A percentile compares a stretch with the other conserved stretches of the same genome.
phyloP scores from a whole-genome alignment of 805 yeast species.

The Priceomyces castillae region DNA sequence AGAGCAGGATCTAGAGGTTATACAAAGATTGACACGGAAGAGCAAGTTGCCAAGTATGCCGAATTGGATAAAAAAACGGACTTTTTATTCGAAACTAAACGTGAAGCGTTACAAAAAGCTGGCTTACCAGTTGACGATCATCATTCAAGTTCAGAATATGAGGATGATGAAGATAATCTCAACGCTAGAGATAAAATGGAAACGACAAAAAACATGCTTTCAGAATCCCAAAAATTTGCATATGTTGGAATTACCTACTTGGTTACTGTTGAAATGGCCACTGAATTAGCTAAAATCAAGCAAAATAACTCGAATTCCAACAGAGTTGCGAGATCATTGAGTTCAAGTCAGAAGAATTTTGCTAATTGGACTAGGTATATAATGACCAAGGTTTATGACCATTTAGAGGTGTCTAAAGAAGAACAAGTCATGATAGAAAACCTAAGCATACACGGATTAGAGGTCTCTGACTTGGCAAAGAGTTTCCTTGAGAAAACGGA shows the following conservation, averaged over 20 bases:
- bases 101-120: slow-evolving; percentile 19
- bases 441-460: slow-evolving; percentile 79
- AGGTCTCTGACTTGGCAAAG: slow-evolving; percentile 64
- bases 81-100: slow-evolving; percentile 36
- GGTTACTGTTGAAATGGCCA: slow-evolving; percentile 75
- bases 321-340: slow-evolving; percentile 57
- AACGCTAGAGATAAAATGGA: slow-evolving; percentile 65
- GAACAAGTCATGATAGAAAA: slow-evolving; percentile 87
- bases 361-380: slow-evolving; percentile 82
- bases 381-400: slow-evolving; percentile 70
- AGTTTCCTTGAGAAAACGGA: slow-evolving; percentile 42
- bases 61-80: slow-evolving; percentile 52
- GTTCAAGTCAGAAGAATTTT: slow-evolving; percentile 69
- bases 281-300: slow-evolving; percentile 62
- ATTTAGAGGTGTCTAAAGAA: slow-evolving; percentile 70
- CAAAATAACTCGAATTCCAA: slow-evolving; percentile 43
- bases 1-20: slow-evolving; percentile 47
- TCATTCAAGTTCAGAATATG: slow-evolving; percentile 18
- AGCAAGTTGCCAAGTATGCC: slow-evolving; percentile 72
- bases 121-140: slow-evolving; percentile 25
- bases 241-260: slow-evolving; percentile 83
- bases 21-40: slow-evolving; percentile 84
- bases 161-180: slow-evolving; percentile 40
- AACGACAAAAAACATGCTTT: slow-evolving; percentile 75
- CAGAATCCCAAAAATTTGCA: slow-evolving; percentile 85